phyloP scores from a whole-genome alignment of 169 alveolate species.

The Eimeria acervulina region DNA sequence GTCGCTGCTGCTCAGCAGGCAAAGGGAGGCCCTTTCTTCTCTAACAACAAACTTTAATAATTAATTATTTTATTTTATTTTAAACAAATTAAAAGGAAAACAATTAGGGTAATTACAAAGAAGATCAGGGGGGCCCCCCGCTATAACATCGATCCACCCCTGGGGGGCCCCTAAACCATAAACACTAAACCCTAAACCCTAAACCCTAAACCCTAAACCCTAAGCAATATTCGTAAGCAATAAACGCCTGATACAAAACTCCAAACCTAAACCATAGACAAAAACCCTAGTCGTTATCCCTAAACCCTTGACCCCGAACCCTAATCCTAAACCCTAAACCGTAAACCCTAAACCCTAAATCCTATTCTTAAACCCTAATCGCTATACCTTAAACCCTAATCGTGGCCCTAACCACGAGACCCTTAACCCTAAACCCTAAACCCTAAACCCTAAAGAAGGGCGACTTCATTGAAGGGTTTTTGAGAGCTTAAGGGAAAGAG shows the following conservation, averaged over 20 bases:
- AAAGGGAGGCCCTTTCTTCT: no score
- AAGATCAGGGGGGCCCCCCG: no score
- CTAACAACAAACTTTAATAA: no score
- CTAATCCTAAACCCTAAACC: no score
- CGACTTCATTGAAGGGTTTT: background rate
- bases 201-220: constrained; percentile 5
- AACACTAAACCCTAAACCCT: background rate
- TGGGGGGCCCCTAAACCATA: background rate
- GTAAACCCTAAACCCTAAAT: background rate
- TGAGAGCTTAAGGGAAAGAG: no score
- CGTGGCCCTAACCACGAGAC: background rate
- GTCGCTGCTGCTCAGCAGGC: background rate
- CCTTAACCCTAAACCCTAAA: constrained; percentile 9
- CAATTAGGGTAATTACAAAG: background rate
- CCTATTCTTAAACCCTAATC: background rate
- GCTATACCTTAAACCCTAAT: background rate
- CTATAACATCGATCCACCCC: no score
- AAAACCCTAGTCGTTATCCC: background rate
- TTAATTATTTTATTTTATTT: background rate
- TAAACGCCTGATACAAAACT: no score
- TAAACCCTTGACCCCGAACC: background rate
- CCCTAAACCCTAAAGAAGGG: background rate
- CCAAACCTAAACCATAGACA: background rate
- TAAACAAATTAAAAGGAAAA: background rate
- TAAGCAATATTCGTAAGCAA: no score